Conservation (phyloP, 1,139 yeast genomes). For the Pichia kudriavzevii region DNA sequence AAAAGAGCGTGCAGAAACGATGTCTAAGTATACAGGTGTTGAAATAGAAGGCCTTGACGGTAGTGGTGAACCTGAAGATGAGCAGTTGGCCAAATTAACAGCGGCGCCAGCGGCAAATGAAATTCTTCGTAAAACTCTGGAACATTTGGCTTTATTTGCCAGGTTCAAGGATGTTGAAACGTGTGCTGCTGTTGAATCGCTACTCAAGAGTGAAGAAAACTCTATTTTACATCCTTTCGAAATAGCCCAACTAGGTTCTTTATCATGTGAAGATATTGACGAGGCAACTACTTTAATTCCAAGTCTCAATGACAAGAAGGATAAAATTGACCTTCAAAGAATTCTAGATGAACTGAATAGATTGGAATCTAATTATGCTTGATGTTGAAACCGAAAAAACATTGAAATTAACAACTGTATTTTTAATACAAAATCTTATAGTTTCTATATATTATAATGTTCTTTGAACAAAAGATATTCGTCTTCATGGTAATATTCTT, state of each 20-base stretch:
- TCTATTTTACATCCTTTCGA: constrained; percentile 88
- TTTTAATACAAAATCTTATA: neutral
- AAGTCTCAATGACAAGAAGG: constrained; percentile 65
- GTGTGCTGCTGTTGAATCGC: constrained; percentile 85
- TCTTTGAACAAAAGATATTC: constrained; percentile 16
- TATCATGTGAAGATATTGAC: constrained; percentile 94
- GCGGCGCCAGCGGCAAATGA: constrained; percentile 54
- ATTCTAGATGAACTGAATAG: constrained; percentile 79
- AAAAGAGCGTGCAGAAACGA: constrained; percentile 54
- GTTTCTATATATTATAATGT: neutral
- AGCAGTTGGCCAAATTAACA: constrained; percentile 59
- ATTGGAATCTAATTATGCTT: constrained; percentile 35
- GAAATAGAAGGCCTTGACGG: constrained; percentile 27
- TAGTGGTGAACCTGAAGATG: constrained; percentile 57
- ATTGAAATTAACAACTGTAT: neutral
- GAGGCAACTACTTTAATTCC: constrained; percentile 95
- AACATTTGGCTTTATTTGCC: constrained; percentile 77
- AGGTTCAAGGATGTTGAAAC: constrained; percentile 89
- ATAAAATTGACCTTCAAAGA: constrained; percentile 82
- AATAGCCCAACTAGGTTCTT: constrained; percentile 86
- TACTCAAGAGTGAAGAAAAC: constrained; percentile 60
- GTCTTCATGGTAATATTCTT: constrained; percentile 30
- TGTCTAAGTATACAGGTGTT: constrained; percentile 33
- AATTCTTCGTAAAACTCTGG: constrained; percentile 86
- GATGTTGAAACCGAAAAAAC: neutral